Conservation (phyloP, 164 flowering plant genomes). For the Nymphaea thermarum region DNA sequence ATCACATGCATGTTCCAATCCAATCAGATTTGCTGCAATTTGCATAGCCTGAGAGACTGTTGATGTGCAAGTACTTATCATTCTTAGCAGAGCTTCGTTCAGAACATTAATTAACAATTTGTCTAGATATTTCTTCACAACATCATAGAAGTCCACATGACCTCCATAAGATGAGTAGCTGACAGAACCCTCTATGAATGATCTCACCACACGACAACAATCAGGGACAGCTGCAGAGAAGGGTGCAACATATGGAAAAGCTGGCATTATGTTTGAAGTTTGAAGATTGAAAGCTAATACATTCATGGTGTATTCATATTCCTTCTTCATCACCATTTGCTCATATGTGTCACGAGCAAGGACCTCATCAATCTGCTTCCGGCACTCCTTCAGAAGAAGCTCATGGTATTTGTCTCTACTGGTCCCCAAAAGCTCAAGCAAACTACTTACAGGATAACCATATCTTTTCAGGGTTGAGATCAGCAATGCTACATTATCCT, state of each 20-base stretch:
- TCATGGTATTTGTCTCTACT: constrained; percentile 73
- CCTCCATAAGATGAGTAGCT: constrained; percentile 68
- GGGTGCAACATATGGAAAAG: constrained; percentile 82
- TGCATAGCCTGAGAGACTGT: constrained; percentile 86
- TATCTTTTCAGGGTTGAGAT: constrained; percentile 59
- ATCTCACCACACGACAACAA: constrained; percentile 58
- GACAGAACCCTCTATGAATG: constrained; percentile 77
- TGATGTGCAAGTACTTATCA: constrained; percentile 30
- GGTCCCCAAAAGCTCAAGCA: constrained; percentile 56
- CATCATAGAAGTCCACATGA: constrained; percentile 39
- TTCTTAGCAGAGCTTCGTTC: constrained; percentile 51
- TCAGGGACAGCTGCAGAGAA: constrained; percentile 86
- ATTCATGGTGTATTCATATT: constrained; percentile 58
- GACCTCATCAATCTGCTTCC: constrained; percentile 42
- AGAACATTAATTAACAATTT: constrained; percentile 72
- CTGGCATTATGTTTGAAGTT: constrained; percentile 68
- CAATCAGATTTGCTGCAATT: constrained; percentile 71
- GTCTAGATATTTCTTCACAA: constrained; percentile 64
- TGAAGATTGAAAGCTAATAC: constrained; percentile 64
- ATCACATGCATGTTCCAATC: constrained; percentile 76
- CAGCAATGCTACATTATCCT: constrained; percentile 80
- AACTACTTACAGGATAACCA: constrained; percentile 70
- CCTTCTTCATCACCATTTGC: constrained; percentile 76
- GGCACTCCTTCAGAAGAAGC: constrained; percentile 73
- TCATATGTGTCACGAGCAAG: constrained; percentile 53